These are phyloP conservation scores for Acanthamoeba sp. DNA, from an alignment of 208 protist species.

Conservation along the genomic window DNA sequence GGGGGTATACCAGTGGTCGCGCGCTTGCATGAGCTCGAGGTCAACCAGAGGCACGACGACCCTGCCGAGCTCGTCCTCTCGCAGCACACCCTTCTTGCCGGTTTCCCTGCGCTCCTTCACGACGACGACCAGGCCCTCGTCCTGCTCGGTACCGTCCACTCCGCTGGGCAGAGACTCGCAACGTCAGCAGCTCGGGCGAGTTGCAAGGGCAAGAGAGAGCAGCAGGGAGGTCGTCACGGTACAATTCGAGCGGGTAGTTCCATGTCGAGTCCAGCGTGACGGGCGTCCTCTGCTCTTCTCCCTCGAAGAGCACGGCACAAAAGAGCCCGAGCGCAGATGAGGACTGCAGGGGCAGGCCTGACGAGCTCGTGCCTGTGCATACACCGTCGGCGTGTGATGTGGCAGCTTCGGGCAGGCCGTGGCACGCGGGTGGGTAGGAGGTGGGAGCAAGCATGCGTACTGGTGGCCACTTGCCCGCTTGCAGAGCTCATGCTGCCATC, in stretches of 20 bases:
- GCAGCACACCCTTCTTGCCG: conserved; percentile 39
- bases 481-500: not conserved
- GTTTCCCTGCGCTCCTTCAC: conserved; percentile 56
- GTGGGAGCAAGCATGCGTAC: not conserved
- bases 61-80: conserved; percentile 43
- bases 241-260: conserved; percentile 58
- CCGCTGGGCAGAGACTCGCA: not conserved
- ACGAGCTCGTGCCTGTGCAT: no score
- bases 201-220: not conserved
- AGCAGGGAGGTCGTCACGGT: not conserved
- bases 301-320: conserved; percentile 60
- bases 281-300: conserved; percentile 58
- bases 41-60: conserved; percentile 6
- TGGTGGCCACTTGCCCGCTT: not conserved
- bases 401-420: no score
- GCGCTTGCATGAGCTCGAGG: conserved; percentile 28
- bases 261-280: conserved; percentile 17
- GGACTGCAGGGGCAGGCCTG: not conserved
- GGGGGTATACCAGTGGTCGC: conserved; percentile 14
- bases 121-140: conserved; percentile 46
- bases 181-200: not conserved
- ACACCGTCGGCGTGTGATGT: no score
- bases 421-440: no score
- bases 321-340: conserved; percentile 18
- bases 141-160: conserved; percentile 62